Evolutionary conservation across 768 basidiomycete species (phyloP), one percentile per base, ranked within the genome.

Genomic region (Podaxis sp.): DNA sequence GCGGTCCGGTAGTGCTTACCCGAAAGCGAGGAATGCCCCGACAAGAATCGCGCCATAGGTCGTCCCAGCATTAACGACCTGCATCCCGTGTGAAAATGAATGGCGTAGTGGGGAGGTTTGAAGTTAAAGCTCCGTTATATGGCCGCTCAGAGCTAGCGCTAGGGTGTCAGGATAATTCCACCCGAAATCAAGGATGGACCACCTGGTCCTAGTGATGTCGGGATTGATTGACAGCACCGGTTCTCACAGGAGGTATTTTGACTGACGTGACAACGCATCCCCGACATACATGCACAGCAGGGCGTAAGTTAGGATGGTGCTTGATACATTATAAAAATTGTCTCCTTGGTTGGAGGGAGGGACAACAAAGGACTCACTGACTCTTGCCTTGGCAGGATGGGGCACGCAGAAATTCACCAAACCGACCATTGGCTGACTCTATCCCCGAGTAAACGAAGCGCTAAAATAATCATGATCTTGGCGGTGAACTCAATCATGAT

Each of bases 11-110:
- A 36, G 50, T 23, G 4, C 76, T 44, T 55, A 79, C 79, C 72
- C 59, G 9, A 76, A 70, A 7, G 79, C 77, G 21, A 76, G 65
- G 11, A 76, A 69, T 4, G 74, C 75, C 1, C 79, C 78, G 21
- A 79, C 61, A 50, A 80, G 70, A 53, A 80, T 66, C 5, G 79
- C 76, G 7, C 79, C 79, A 38, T 76, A 72, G 0, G 79, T 78
- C 32, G 62, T 67, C 5, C 63, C 57, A 57, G 76, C 62, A 60
- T 74, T 67, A 25, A 67, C 58, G 60, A 62, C 61, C 14, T 14
- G 40, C 55, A 55, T 59, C 44, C 35, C 42, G 59, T n/a, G 18
- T 38, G 13, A 46, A 47, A 25, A 25, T 50, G 35, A 25, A 36
- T 23, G 42, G 40, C 13, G 28, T 10, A 36, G n/a, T 9, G n/a